A percentile compares a stretch with the other conserved stretches of the same genome.
phyloP scores from a whole-genome alignment of 371 early-diverging fungal genomes.

The Smittium mucronatum region DNA sequence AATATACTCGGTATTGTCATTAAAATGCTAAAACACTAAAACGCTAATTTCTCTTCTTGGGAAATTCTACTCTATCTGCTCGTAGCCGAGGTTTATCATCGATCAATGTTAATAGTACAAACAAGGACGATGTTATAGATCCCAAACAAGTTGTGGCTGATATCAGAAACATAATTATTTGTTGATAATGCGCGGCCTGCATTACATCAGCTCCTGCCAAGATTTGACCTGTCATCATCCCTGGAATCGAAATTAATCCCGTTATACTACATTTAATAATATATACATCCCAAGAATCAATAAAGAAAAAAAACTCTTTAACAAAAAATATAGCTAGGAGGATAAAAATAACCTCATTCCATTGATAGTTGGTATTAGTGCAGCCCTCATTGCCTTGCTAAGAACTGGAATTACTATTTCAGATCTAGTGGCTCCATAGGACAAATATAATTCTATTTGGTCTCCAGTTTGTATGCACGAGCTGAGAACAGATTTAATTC shows the following conservation, averaged over 20 bases:
- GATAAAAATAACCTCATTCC: slow-evolving; percentile 37
- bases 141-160: slow-evolving; percentile 54
- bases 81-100: slow-evolving; percentile 43
- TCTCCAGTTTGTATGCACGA: slow-evolving; percentile 49
- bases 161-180: slow-evolving; percentile 72
- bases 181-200: slow-evolving; percentile 68
- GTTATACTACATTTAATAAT: slow-evolving; percentile 53
- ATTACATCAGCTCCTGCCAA: slow-evolving; percentile 66
- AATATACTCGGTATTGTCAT: too few species aligned
- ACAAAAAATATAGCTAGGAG: neutral
- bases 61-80: slow-evolving; percentile 38
- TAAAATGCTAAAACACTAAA: too few species aligned
- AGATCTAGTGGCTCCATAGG: slow-evolving; percentile 74
- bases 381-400: slow-evolving; percentile 53
- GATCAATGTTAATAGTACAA: slow-evolving; percentile 43
- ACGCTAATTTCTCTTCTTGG: too few species aligned
- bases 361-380: slow-evolving; percentile 71
- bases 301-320: neutral
- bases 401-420: slow-evolving; percentile 65
- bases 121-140: slow-evolving; percentile 46
- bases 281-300: neutral
- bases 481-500: slow-evolving; percentile 47
- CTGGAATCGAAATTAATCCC: slow-evolving; percentile 79
- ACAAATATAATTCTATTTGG: slow-evolving; percentile 54
- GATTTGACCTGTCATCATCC: slow-evolving; percentile 84